Evolutionary conservation across 164 flowering plant genomes (phyloP).

Genomic region (Tinospora cordifolia): DNA sequence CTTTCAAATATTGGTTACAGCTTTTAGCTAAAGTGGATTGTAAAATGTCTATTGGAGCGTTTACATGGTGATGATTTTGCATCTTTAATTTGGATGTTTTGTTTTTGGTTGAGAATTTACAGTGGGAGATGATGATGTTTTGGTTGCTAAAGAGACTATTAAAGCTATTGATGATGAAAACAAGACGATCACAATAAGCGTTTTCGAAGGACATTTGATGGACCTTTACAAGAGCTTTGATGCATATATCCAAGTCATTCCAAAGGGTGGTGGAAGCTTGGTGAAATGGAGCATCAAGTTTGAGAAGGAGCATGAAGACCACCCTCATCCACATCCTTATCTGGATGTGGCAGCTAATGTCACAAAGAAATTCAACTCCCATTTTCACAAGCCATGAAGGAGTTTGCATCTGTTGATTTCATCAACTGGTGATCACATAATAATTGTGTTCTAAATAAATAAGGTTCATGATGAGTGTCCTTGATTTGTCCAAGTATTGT

Average conservation of each 20-base stretch:
- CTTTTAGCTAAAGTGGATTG: too few species aligned
- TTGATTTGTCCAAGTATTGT: too few species aligned
- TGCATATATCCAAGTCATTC: not conserved
- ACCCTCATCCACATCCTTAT: not conserved
- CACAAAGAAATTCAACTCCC: not conserved
- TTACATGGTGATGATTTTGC: too few species aligned
- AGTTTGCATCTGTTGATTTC: too few species aligned
- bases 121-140: not conserved
- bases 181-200: too few species aligned
- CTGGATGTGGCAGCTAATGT: not conserved
- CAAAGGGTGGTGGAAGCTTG: not conserved
- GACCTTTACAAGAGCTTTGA: constrained; percentile 2
- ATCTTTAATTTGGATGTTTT: not conserved
- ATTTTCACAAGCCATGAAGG: not conserved
- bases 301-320: not conserved
- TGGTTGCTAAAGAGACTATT: not conserved
- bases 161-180: too few species aligned
- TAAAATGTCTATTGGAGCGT: too few species aligned
- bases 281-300: not conserved
- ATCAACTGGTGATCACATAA: too few species aligned
- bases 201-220: not conserved
- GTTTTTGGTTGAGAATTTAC: not conserved
- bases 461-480: too few species aligned
- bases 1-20: too few species aligned
- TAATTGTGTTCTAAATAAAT: too few species aligned